Base-by-base conservation (phyloP, 2,329 filamentous ascomycete genomes). In the Clonostachys rhizophaga region DNA sequence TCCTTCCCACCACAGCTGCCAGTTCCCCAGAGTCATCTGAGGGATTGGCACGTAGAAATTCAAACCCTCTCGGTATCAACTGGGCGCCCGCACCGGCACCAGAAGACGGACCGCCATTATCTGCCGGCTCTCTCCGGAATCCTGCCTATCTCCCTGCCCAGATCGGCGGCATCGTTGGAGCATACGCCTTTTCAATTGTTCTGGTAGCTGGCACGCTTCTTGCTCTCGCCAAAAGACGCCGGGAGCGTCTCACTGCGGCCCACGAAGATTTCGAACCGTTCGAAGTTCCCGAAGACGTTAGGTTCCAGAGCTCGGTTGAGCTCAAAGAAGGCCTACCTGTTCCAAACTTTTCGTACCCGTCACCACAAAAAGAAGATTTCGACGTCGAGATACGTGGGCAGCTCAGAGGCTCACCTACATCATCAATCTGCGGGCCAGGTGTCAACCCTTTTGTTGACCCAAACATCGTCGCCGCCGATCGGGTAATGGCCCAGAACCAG, bases 161-260 rank as follows among this genome's bases (percentile, higher is more conserved):
- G 66, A 84, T 96, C 55, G 86, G 87, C 53, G 89, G 85, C 54
- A 87, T 97, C 50, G 78, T 92, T 49, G 90, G 85, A 51, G 85
- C 88, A 49, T 96, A 96, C 80, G 76, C 91, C 49, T 65, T 89
- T 50, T 88, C 83, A 35, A 76, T 95, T 60, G 75, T 90, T 58
- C 66, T 94, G 57, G 81, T 94, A 57, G 84, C 89, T 56, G 72
- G 81, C 34, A 70, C 81, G 42, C 71, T 91, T 8, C 71, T 90
- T 40, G 63, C 79, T 18, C 73, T 90, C 8, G 70, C 77, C 45
- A 81, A 75, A 62, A 74, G 64, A 49, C 72, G 79, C 18, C 76
- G 78, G 20, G 68, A 76, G 43, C 76, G 72, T 50, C 64, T 83
- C 41, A 59, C 62, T 44, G 71, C 64, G 64, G 83, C 64, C 62